These are phyloP conservation scores for Claviceps cyperi DNA, from an alignment of 2,329 filamentous ascomycete species.

Conservation along the genomic window DNA sequence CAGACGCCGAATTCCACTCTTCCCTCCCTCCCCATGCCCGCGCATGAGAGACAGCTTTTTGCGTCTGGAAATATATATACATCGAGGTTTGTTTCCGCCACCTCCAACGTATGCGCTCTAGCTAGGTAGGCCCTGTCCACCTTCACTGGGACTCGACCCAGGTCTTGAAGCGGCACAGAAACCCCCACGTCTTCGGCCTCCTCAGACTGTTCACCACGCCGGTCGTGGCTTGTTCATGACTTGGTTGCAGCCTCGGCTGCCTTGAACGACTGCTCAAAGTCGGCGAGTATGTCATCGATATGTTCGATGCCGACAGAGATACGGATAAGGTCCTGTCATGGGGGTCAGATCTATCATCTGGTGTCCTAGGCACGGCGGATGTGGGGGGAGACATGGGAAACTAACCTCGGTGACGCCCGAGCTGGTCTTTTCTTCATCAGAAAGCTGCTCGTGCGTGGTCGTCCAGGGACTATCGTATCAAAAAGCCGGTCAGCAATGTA, in stretches of 20 bases:
- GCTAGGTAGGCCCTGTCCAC: no score
- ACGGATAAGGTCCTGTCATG: slow-evolving; percentile 63
- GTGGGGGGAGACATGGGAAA: not conserved
- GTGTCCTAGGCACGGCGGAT: not conserved
- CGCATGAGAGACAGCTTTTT: no score
- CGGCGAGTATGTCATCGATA: slow-evolving; percentile 91
- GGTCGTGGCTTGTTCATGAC: not conserved
- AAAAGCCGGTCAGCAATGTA: not conserved
- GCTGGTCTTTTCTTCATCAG: slow-evolving; percentile 61
- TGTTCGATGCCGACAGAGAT: slow-evolving; percentile 94
- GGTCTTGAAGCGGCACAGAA: not conserved
- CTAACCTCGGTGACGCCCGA: slow-evolving; percentile 68
- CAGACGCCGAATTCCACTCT: no score
- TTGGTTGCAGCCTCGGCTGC: slow-evolving; percentile 32
- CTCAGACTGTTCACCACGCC: not conserved
- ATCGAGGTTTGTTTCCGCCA: no score
- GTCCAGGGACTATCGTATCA: slow-evolving; percentile 51
- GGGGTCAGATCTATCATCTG: not conserved
- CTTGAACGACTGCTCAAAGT: slow-evolving; percentile 84
- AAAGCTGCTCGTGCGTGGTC: slow-evolving; percentile 87
- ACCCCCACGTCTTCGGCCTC: not conserved
- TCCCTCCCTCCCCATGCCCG: no score
- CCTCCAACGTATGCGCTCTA: no score
- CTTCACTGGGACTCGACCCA: not conserved
- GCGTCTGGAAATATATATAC: no score